phyloP scores from a whole-genome alignment of 805 yeast genomes.

The Pichia occidentalis region DNA sequence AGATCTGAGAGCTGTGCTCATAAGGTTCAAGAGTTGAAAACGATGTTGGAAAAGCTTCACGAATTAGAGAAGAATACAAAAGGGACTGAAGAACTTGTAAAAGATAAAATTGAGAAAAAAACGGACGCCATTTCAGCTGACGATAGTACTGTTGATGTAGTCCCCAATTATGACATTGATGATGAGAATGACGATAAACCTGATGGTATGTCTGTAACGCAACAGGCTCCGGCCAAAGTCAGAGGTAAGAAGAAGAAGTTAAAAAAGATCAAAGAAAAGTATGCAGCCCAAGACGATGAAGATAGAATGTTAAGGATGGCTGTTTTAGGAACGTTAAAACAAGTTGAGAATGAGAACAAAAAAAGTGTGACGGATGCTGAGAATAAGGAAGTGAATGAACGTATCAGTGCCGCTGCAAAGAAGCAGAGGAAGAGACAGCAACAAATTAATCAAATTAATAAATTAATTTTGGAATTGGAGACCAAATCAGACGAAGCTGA shows the following conservation, averaged over 20 bases:
- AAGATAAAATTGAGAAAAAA: slow-evolving; percentile 16
- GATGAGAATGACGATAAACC: background rate
- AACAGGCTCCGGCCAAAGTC: slow-evolving; percentile 36
- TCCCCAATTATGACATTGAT: slow-evolving; percentile 4
- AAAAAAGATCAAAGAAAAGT: slow-evolving; percentile 76
- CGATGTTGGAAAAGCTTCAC: slow-evolving; percentile 26
- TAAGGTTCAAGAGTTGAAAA: slow-evolving; percentile 27
- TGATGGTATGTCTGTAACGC: slow-evolving; percentile 8
- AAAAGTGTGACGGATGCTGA: slow-evolving; percentile 6
- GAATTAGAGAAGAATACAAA: slow-evolving; percentile 12
- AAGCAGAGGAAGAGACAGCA: slow-evolving; percentile 25
- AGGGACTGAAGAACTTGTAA: slow-evolving; percentile 2
- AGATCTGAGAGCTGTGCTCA: slow-evolving; percentile 21
- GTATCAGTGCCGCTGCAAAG: slow-evolving; percentile 13
- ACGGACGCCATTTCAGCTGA: no score
- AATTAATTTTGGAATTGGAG: slow-evolving; percentile 28
- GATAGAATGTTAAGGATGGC: slow-evolving; percentile 72
- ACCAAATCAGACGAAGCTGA: slow-evolving; percentile 17
- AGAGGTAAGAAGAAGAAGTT: slow-evolving; percentile 84
- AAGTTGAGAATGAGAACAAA: slow-evolving; percentile 29
- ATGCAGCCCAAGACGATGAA: slow-evolving; percentile 88
- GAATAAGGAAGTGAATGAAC: slow-evolving; percentile 4
- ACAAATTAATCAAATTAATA: slow-evolving; percentile 27
- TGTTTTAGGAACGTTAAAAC: slow-evolving; percentile 77
- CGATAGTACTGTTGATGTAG: background rate